Percentiles rank a stretch among this genome's conserved stretches.
Conservation (phyloP, 1,284 basidiomycete species). For the Pseudozyma flocculosa region DNA sequence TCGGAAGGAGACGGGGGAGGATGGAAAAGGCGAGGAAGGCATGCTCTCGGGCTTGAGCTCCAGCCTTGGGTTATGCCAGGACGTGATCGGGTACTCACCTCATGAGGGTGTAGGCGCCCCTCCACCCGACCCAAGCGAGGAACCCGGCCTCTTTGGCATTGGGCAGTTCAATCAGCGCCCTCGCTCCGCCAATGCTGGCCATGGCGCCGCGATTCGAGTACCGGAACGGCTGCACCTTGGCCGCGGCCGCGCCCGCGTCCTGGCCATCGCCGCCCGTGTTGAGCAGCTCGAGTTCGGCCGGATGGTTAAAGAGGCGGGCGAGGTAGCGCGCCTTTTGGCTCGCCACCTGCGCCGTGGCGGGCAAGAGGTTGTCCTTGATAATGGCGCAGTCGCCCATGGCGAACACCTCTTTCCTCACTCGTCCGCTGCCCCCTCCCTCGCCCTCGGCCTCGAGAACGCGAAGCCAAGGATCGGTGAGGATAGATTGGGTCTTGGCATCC, state of each 20-base stretch:
- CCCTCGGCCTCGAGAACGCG: conserved; percentile 8
- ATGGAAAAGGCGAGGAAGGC: neutral
- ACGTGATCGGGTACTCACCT: conserved; percentile 35
- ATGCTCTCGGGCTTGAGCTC: too few species aligned
- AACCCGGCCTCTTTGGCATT: conserved; percentile 60
- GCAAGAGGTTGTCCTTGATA: conserved; percentile 60
- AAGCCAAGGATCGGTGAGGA: conserved; percentile 57
- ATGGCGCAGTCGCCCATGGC: conserved; percentile 73
- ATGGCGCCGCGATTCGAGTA: conserved; percentile 74
- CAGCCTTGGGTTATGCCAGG: too few species aligned
- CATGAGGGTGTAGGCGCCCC: conserved; percentile 76
- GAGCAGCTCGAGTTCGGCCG: neutral
- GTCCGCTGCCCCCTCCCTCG: conserved; percentile 6
- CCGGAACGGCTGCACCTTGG: conserved; percentile 61
- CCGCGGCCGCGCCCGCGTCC: too few species aligned
- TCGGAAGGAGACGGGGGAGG: too few species aligned
- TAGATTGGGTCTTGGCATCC: conserved; percentile 67
- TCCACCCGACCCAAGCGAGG: conserved; percentile 74
- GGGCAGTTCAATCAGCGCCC: conserved; percentile 50
- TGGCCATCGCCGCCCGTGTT: too few species aligned
- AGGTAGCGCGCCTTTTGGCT: conserved; percentile 52
- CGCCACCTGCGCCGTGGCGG: conserved; percentile 59
- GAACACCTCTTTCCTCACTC: conserved; percentile 24
- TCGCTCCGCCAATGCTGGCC: conserved; percentile 77
- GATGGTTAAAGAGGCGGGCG: conserved; percentile 34